Percentiles rank a stretch among this genome's conserved stretches.
phyloP scores from a whole-genome alignment of 2,329 filamentous ascomycete species.

The Corinectria fuckeliana region DNA sequence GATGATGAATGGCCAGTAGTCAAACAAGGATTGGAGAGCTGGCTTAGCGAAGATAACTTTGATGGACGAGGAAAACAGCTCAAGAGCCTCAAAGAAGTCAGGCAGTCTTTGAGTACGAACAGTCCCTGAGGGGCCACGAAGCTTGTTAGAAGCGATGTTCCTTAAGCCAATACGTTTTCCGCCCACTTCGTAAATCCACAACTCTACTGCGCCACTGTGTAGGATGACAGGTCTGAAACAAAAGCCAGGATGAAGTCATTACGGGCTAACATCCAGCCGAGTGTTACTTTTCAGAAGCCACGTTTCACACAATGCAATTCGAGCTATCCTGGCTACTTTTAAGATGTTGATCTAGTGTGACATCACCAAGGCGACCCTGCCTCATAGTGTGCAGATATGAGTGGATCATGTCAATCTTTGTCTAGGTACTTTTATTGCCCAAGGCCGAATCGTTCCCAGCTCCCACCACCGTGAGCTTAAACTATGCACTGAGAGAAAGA shows the following conservation, averaged over 20 bases:
- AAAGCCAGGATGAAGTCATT: neutral
- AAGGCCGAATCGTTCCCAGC: neutral
- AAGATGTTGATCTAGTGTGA: neutral
- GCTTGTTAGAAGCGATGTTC: neutral
- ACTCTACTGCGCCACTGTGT: too few species aligned
- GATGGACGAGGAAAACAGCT: conserved; percentile 59
- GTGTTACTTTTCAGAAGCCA: neutral
- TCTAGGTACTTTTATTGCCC: neutral
- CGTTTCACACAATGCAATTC: neutral
- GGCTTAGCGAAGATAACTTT: conserved; percentile 64
- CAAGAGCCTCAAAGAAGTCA: conserved; percentile 48
- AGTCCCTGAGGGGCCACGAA: neutral
- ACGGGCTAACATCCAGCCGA: neutral
- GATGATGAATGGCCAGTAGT: conserved; percentile 63
- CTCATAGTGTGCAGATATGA: neutral
- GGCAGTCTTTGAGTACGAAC: neutral
- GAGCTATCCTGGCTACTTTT: neutral
- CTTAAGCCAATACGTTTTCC: too few species aligned
- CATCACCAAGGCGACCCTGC: neutral
- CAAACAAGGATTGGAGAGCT: conserved; percentile 56
- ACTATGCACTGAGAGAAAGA: neutral
- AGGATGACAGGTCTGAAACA: too few species aligned
- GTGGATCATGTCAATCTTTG: neutral
- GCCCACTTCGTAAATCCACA: too few species aligned
- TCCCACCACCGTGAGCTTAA: neutral